A percentile compares a stretch with the other conserved stretches of the same genome.
Conservation (phyloP, 352 stramenopile genomes). For the Phytophthora sansomeana region DNA sequence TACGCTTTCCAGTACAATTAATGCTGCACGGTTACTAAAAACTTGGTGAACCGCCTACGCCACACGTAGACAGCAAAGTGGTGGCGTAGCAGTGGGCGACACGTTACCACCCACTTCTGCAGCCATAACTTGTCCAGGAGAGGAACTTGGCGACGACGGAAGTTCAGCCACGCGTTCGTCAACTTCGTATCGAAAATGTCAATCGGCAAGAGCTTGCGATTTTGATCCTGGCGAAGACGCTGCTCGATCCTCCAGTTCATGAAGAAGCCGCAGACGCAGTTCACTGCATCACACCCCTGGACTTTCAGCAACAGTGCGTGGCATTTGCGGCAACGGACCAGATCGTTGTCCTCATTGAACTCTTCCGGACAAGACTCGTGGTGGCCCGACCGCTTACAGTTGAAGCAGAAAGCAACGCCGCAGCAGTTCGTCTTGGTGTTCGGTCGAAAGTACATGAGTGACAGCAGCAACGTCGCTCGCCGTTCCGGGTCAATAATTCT, state of each 20-base stretch:
- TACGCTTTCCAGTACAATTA: slow-evolving; percentile 38
- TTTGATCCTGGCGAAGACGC: slow-evolving; percentile 15
- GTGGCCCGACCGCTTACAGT: slow-evolving; percentile 53
- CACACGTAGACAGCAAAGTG: slow-evolving; percentile 17
- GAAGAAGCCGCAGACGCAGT: slow-evolving; percentile 53
- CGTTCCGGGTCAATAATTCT: slow-evolving; percentile 51
- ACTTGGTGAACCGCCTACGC: slow-evolving; percentile 19
- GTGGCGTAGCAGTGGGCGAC: slow-evolving; percentile 1
- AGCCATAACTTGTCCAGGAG: slow-evolving; percentile 23
- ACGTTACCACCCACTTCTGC: neutral
- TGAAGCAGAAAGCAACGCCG: slow-evolving; percentile 51
- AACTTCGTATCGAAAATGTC: slow-evolving; percentile 38
- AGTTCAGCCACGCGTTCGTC: slow-evolving; percentile 17
- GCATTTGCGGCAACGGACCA: slow-evolving; percentile 57
- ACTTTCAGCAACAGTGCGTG: slow-evolving; percentile 54
- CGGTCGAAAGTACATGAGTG: slow-evolving; percentile 41
- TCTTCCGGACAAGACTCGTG: slow-evolving; percentile 38
- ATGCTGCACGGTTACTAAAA: neutral
- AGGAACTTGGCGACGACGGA: neutral
- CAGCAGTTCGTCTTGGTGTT: slow-evolving; percentile 50
- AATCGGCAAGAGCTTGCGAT: slow-evolving; percentile 33
- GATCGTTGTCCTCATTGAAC: slow-evolving; percentile 29
- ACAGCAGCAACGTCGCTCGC: slow-evolving; percentile 47
- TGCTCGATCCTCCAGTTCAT: slow-evolving; percentile 52
- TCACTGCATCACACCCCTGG: slow-evolving; percentile 58